Conservation (phyloP, 164 flowering plant species). For the Magnolia kwangsiensis region DNA sequence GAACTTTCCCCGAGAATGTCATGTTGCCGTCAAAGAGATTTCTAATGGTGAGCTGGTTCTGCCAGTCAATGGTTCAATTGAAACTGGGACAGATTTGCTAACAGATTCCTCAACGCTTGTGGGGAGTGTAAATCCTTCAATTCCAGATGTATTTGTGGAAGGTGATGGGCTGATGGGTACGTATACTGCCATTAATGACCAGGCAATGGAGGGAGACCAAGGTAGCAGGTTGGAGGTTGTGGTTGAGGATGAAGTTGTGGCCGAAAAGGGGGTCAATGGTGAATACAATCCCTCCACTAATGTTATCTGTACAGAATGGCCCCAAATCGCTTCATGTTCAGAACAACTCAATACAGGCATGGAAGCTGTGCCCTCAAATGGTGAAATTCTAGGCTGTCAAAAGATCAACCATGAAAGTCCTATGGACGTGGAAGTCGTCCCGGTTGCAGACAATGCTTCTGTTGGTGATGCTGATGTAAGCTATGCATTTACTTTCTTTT, state of each 20-base stretch:
- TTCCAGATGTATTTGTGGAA: conserved; percentile 14
- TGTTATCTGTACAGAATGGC: conserved; percentile 17
- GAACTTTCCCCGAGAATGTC: conserved; percentile 6
- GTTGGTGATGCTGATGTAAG: conserved; percentile 47
- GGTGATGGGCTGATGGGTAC: conserved; percentile 14
- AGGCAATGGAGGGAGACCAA: conserved; percentile 12
- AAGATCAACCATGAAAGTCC: conserved; percentile 24
- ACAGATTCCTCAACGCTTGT: conserved; percentile 12
- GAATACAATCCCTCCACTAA: conserved; percentile 16
- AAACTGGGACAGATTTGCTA: conserved; percentile 13
- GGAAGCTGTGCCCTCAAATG: conserved; percentile 20
- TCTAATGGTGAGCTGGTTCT: background rate
- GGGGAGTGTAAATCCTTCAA: conserved; percentile 8
- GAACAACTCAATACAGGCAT: conserved; percentile 17
- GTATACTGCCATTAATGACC: conserved; percentile 13
- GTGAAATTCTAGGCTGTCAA: conserved; percentile 16
- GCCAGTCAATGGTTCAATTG: conserved; percentile 8
- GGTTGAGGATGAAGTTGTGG: conserved; percentile 19
- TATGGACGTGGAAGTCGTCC: conserved; percentile 26
- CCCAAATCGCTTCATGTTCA: conserved; percentile 21
- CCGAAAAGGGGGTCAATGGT: conserved; percentile 17
- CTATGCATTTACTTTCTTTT: conserved; percentile 5
- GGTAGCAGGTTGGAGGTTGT: conserved; percentile 13
- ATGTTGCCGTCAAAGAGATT: conserved; percentile 4
- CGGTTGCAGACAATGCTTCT: conserved; percentile 17